Conservation (phyloP, 2,329 filamentous ascomycete species). For the Cladophialophora carrionii region DNA sequence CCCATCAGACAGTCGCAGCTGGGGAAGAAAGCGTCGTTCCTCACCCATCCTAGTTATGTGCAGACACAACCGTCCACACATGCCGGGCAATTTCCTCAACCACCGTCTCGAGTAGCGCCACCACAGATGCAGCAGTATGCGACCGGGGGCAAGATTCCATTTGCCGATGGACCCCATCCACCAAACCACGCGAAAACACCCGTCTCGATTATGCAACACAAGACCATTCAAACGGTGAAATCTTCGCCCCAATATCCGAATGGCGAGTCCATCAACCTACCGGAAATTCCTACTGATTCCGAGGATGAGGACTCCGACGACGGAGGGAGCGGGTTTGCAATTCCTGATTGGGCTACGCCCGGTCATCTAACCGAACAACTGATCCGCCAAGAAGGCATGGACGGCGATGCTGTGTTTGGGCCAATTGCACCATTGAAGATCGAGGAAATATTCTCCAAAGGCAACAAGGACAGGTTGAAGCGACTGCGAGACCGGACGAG, state of each 20-base stretch:
- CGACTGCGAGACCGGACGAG: constrained; percentile 89
- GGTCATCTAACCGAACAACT: constrained; percentile 78
- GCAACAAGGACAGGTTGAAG: constrained; percentile 81
- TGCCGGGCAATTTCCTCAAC: constrained; percentile 67
- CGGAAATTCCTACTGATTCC: constrained; percentile 93
- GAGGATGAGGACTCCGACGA: constrained; percentile 77
- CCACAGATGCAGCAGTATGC: constrained; percentile 86
- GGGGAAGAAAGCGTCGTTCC: constrained; percentile 61
- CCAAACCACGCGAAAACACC: constrained; percentile 50
- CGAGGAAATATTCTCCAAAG: constrained; percentile 87
- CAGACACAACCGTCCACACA: constrained; percentile 58
- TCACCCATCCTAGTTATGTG: constrained; percentile 44
- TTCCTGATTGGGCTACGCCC: constrained; percentile 85
- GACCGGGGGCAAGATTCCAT: constrained; percentile 79
- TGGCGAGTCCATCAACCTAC: constrained; percentile 86
- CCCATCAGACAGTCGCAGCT: constrained; percentile 80
- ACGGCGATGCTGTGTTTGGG: constrained; percentile 85
- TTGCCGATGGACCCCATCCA: constrained; percentile 75
- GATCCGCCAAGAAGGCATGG: constrained; percentile 77
- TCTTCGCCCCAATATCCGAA: constrained; percentile 79
- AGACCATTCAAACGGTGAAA: constrained; percentile 48
- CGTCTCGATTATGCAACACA: constrained; percentile 37
- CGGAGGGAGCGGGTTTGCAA: constrained; percentile 60
- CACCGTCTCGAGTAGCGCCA: constrained; percentile 66
- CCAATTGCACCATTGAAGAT: constrained; percentile 85